phyloP scores from a whole-genome alignment of 169 alveolate genomes.

The Besnoitia besnoiti region DNA sequence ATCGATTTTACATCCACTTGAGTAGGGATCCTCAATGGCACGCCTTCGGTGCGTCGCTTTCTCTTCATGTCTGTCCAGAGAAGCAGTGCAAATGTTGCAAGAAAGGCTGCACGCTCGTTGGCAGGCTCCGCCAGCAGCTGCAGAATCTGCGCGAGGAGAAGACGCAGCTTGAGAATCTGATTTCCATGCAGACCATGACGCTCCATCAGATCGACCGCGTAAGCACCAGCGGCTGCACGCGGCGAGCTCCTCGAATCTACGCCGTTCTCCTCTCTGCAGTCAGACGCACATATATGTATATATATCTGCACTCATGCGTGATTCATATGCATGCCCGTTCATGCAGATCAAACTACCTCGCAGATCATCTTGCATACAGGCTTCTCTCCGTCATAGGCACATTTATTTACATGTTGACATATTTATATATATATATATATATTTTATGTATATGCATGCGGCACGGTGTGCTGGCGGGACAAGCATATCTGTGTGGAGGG shows the following conservation, averaged over 20 bases:
- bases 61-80: neutral
- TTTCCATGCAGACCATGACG: conserved; percentile 54
- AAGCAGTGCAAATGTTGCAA: neutral
- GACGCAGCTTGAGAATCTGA: conserved; percentile 55
- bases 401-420: neutral
- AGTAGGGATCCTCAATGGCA: too few species aligned
- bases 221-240: too few species aligned
- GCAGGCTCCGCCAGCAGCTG: conserved; percentile 56
- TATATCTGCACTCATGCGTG: neutral
- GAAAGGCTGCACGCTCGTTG: conserved; percentile 31
- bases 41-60: neutral
- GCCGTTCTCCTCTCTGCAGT: neutral
- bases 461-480: too few species aligned
- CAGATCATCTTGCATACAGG: too few species aligned
- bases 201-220: conserved; percentile 62
- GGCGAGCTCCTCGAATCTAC: too few species aligned
- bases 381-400: too few species aligned
- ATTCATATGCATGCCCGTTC: too few species aligned
- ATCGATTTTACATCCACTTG: too few species aligned
- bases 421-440: neutral
- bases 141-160: conserved; percentile 59
- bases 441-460: too few species aligned
- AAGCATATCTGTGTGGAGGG: too few species aligned
- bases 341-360: too few species aligned
- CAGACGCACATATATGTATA: neutral